Evolutionary conservation across 768 basidiomycete species (phyloP).

Genomic region (Termitomyces sp.): DNA sequence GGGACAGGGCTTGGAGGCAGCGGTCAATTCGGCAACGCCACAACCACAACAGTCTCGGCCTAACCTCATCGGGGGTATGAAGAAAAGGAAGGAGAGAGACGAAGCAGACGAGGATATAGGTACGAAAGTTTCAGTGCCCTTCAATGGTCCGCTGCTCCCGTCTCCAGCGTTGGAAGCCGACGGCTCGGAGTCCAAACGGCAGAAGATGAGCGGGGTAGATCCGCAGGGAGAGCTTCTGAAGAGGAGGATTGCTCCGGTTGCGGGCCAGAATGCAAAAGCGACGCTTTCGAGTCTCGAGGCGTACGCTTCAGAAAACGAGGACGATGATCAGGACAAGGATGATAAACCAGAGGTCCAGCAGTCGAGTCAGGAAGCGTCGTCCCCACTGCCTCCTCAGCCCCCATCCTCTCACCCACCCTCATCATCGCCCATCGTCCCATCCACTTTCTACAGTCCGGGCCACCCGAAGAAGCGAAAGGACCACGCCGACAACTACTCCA

Average conservation of each 20-base stretch:
- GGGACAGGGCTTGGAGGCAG: constrained; percentile 71
- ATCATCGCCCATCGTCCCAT: constrained; percentile 27
- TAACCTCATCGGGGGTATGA: constrained; percentile 47
- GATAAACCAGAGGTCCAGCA: constrained; percentile 17
- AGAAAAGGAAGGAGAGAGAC: constrained; percentile 40
- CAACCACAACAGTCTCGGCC: constrained; percentile 23
- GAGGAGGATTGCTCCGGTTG: constrained; percentile 46
- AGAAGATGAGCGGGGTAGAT: constrained; percentile 29
- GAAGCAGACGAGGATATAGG: constrained; percentile 47
- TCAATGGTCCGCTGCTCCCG: constrained; percentile 69
- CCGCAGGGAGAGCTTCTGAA: constrained; percentile 53
- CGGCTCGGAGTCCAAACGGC: constrained; percentile 23
- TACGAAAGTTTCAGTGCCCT: constrained; percentile 44
- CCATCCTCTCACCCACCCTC: constrained; percentile 29
- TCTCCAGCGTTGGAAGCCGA: constrained; percentile 31
- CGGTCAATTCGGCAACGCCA: constrained; percentile 36
- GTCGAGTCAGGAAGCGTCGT: constrained; percentile 12
- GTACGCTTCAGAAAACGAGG: constrained; percentile 29
- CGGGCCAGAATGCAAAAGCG: constrained; percentile 26
- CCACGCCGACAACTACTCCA: constrained; percentile 11
- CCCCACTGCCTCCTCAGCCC: constrained; percentile 7
- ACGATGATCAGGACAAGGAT: constrained; percentile 16
- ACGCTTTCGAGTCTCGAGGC: constrained; percentile 21
- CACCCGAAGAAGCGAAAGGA: constrained; percentile 30
- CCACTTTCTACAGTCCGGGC: constrained; percentile 32